phyloP scores from a whole-genome alignment of 352 stramenopile species.

The Phytopythium ostracodes region DNA sequence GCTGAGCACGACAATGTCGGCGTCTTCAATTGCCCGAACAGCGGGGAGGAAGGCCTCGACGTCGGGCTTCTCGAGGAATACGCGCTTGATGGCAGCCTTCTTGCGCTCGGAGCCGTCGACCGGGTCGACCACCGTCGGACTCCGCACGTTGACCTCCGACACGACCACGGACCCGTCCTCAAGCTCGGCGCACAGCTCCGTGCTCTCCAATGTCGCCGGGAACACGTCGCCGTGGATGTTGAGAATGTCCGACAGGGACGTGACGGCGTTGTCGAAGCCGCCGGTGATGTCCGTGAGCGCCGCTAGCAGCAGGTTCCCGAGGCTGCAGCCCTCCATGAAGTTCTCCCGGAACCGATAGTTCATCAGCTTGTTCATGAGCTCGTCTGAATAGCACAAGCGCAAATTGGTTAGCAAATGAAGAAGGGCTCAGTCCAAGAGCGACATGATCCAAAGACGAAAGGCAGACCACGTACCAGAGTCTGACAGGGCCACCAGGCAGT shows the following conservation, averaged over 20 bases:
- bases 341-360: constrained; percentile 87
- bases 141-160: constrained; percentile 83
- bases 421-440: not conserved
- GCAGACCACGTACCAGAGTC: constrained; percentile 50
- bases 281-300: constrained; percentile 80
- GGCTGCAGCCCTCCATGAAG: constrained; percentile 84
- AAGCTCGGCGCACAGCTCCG: constrained; percentile 76
- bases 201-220: constrained; percentile 80
- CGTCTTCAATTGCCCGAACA: constrained; percentile 77
- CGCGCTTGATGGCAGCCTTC: constrained; percentile 73
- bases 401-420: not conserved
- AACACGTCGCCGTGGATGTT: constrained; percentile 81
- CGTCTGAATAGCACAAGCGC: constrained; percentile 32
- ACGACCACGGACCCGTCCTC: constrained; percentile 66
- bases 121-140: constrained; percentile 38
- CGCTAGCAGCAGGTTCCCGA: constrained; percentile 76
- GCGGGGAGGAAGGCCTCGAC: constrained; percentile 69
- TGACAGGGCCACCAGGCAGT: constrained; percentile 80
- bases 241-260: constrained; percentile 80
- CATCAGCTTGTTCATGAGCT: constrained; percentile 86
- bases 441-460: not conserved
- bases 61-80: constrained; percentile 73
- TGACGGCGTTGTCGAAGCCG: constrained; percentile 77
- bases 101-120: constrained; percentile 25
- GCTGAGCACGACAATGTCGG: constrained; percentile 83